Evolutionary conservation across 2,329 filamentous ascomycete genomes (phyloP), one percentile per base, ranked within the genome.

Genomic region (Daldinia sp.): DNA sequence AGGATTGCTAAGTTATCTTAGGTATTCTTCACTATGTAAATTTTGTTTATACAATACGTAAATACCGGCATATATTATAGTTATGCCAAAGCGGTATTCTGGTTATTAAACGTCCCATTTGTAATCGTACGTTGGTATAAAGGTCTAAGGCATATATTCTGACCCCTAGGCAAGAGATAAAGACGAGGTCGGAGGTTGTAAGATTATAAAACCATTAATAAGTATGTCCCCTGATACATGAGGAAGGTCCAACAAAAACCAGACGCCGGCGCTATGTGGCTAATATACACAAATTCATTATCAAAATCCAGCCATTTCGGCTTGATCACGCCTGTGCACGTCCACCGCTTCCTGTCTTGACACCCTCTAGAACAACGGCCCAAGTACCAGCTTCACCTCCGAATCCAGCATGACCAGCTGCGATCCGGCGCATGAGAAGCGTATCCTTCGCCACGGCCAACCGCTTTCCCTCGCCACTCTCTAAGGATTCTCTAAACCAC

Each of bases 401-500:
- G 13, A 83, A 80, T 20, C 87, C 86, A 1, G 78, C 77, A 61
- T 89, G 83, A 12, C 92, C 91, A 10, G 86, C 90, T 1, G 90
- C 89, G 68, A 96, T 89, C 69, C 86, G 88, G 72, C 92, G 88
- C 85, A 94, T 91, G 72, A 93, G 84, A 1, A 94, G 83, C 0
- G 91, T 92, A 74, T 95, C 93, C 76, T 88, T 90, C 3, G 91
- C 89, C 26, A 87, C 88, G 70, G 86, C 88, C 6, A 91, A 80
- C 46, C 83, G 85, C 74, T 88, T 88, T 2, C 91, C 92, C 50
- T 88, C 88, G 10, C 91, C 90, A 4, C 83, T 82, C 0, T 88
- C 83, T 41, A 97, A 81, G 65, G 87, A 91, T 28, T 91, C 87
- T 72, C 91, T 88, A 69, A 97, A 89, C 91, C 92, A 95, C 4